Percentiles rank a stretch among this genome's conserved stretches.
Conservation (phyloP, 129 eudicot species). For the Centrapalus pauciflorus region DNA sequence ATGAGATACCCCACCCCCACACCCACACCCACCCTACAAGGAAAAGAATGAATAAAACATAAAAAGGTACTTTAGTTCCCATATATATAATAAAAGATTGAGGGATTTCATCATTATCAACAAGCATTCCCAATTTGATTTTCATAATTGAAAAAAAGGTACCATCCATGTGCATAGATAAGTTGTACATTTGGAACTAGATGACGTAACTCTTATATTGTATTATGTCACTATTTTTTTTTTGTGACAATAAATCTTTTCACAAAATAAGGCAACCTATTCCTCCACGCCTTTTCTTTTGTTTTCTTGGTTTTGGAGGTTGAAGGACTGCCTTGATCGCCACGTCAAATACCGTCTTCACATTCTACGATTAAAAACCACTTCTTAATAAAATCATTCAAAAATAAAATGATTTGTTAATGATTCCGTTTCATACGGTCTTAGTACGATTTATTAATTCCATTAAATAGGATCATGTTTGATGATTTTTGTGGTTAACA, state of each 20-base stretch:
- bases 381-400: not conserved
- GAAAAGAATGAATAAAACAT: slow-evolving; percentile 13
- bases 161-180: not conserved
- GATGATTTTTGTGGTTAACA: not conserved
- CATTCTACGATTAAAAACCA: slow-evolving; percentile 41
- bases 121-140: slow-evolving; percentile 15
- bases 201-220: not conserved
- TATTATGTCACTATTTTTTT: not conserved
- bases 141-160: slow-evolving; percentile 12
- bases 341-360: slow-evolving; percentile 69
- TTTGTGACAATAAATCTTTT: not conserved
- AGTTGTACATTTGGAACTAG: not conserved
- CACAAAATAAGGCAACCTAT: slow-evolving; percentile 51
- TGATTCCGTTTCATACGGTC: too few species aligned
- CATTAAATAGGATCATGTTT: not conserved
- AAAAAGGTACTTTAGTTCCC: slow-evolving; percentile 18
- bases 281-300: slow-evolving; percentile 32
- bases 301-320: slow-evolving; percentile 55
- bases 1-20: slow-evolving; percentile 1
- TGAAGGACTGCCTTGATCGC: slow-evolving; percentile 71
- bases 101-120: slow-evolving; percentile 22
- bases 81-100: slow-evolving; percentile 9
- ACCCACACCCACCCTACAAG: slow-evolving; percentile 2
- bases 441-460: too few species aligned
- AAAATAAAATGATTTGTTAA: too few species aligned